Evolutionary conservation across 805 yeast genomes (phyloP), one percentile per base, ranked within the genome.

Genomic region (Metschnikowia sp.): DNA sequence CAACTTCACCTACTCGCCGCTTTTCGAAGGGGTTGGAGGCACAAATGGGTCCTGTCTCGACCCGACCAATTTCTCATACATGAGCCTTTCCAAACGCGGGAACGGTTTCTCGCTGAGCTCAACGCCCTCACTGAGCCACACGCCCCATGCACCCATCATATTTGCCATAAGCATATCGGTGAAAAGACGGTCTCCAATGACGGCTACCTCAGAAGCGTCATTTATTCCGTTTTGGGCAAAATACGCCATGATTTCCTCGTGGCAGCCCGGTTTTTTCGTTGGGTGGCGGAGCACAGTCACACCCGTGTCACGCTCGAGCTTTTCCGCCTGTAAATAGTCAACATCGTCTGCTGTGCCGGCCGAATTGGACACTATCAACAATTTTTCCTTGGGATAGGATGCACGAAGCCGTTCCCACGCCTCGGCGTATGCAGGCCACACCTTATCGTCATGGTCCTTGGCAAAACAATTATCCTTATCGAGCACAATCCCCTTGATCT

Each of bases 401-500:
- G 64, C 55, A 37, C 73, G 72, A 42, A 88, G 65, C n/a, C 61
- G 56, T 6, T 68, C 64, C 89, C 94, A 89, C 10, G 63, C 60
- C 11, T 60, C 65, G 55, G 59, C 54, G 53, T 90, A 91, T 2
- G 70, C 86, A 0, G 87, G 89, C 87, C 88, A 90, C 1, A 92
- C 86, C 49, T 80, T 77, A 50, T 84, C 86, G 50, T 82, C 86
- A 46, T 88, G 86, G 32, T 91, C 91, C 49, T 79, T 77, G 5
- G 99, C 96, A 63, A 94, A 87, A 61, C 98, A 92, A 64, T 94
- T 94, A 67, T 94, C 99, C 63, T 94, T 94, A 61, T 94, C 99
- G 26, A 94, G 71, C 0, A 94, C 92, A 1, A 91, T 76, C 0
- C 90, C 96, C 58, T 81, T 84, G 48, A 88, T 85, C 5, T 57